Base-by-base conservation (phyloP, 2,329 filamentous ascomycete species). In the Aspergillus transmontanensis region DNA sequence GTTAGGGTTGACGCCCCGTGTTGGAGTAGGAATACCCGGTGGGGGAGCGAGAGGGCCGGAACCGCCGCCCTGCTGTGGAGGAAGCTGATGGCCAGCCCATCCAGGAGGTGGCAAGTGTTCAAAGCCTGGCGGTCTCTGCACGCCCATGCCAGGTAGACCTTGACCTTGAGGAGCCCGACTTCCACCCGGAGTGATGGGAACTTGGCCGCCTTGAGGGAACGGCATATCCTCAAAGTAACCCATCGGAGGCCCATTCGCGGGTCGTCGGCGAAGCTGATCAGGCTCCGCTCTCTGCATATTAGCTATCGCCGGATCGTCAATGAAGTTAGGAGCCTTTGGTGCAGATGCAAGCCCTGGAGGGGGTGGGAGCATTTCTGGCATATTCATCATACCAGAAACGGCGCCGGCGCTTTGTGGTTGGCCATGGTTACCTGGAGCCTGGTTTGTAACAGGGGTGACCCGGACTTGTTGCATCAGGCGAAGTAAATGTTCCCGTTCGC, bases 401-500 rank as follows among this genome's bases (percentile, higher is more conserved):
- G 74, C 73, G 6, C 76, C 70, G 10, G 69, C 66, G 64, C 66
- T 72, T 4, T 68, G 70, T 11, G 76, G 75, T 48, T 72, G 73
- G 32, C 66, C 63, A n/a, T 71, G 69, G 62, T 64, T 73, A 53
- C 69, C 68, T 60, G 72, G 68, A 57, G 70, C 63, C 62, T 66
- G 63, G 30, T 68, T 67, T 30, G 61, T 54, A 64, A 66, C 60
- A 58, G 76, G 64, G 45, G 71, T 75, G 36, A 80, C 70, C 50
- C 75, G 76, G 19, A 83, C 80, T 71, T 86, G 83, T 69, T 90
- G 87, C 91, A 97, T 95, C 34, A 97, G 84, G 65, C 89, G 91
- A 78, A 96, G 91, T 56, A 97, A 81, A 74, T 95, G 94, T 67
- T 96, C 91, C n/a, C 90, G 87, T 70, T 94, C 91, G 69, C 84